Conservation (phyloP, 768 basidiomycete genomes). For the Podaxis rugospora region DNA sequence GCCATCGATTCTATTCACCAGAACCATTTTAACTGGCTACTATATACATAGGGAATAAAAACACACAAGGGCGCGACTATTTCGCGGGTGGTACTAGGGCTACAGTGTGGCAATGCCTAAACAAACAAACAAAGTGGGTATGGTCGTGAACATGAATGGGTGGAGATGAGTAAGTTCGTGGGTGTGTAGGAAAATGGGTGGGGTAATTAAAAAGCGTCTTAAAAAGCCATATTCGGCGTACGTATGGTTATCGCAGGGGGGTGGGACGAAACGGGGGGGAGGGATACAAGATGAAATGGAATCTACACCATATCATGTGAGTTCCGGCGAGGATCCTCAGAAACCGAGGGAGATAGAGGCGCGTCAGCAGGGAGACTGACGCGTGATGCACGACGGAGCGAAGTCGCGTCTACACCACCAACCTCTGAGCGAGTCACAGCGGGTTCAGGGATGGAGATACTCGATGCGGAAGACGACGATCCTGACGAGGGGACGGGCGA, state of each 20-base stretch:
- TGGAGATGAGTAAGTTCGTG: background rate
- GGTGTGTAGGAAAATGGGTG: background rate
- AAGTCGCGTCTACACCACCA: conserved; percentile 23
- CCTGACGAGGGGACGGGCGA: conserved; percentile 25
- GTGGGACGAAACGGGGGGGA: background rate
- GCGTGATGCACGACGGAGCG: conserved; percentile 18
- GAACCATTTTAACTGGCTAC: background rate
- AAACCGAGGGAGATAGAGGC: background rate
- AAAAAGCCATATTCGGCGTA: background rate
- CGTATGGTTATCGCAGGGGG: background rate
- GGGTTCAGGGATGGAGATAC: conserved; percentile 23
- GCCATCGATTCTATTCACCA: conserved; percentile 2
- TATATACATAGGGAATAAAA: conserved; percentile 7
- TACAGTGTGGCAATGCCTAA: background rate
- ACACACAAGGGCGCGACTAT: conserved; percentile 5
- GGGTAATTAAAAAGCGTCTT: background rate
- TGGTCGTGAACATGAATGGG: background rate
- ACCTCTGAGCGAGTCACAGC: conserved; percentile 21
- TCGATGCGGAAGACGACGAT: conserved; percentile 32
- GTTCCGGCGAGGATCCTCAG: conserved; percentile 2
- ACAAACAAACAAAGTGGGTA: background rate
- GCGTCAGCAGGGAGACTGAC: background rate
- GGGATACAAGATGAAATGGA: background rate
- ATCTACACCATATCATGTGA: conserved; percentile 7
- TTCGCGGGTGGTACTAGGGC: conserved; percentile 6